Conservation (phyloP, 129 eudicot species). For the Flaveria trinervia region DNA sequence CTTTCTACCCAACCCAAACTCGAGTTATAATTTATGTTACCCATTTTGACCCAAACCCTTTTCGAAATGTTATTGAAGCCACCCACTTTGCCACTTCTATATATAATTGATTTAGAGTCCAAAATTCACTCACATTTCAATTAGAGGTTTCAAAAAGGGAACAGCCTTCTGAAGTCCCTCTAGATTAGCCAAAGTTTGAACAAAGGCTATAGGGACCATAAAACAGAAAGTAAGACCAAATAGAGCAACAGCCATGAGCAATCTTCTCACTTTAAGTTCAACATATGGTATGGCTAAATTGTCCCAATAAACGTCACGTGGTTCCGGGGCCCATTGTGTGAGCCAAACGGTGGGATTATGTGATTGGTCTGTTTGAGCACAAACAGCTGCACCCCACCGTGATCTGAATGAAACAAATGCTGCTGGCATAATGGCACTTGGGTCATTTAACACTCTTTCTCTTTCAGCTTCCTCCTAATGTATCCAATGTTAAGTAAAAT, state of each 20-base stretch:
- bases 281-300: slow-evolving; percentile 91
- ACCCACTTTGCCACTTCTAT: slow-evolving; percentile 2
- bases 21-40: not conserved
- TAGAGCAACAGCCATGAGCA: slow-evolving; percentile 73
- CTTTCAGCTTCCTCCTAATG: slow-evolving; percentile 76
- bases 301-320: slow-evolving; percentile 93
- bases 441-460: slow-evolving; percentile 74
- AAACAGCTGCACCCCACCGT: slow-evolving; percentile 99
- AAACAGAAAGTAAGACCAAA: slow-evolving; percentile 86
- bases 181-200: slow-evolving; percentile 87
- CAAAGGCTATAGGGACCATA: slow-evolving; percentile 95
- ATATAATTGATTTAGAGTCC: not conserved
- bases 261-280: slow-evolving; percentile 64
- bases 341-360: slow-evolving; percentile 91
- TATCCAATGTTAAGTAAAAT: slow-evolving; percentile 2
- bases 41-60: not conserved
- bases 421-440: slow-evolving; percentile 74
- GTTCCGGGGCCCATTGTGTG: slow-evolving; percentile 99
- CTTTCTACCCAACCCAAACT: not conserved
- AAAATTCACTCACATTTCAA: slow-evolving; percentile 57
- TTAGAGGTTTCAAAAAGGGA: slow-evolving; percentile 70
- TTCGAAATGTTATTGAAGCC: not conserved
- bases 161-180: slow-evolving; percentile 79
- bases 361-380: slow-evolving; percentile 91
- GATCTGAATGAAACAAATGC: slow-evolving; percentile 94